Conservation (phyloP, 2,329 filamentous ascomycete genomes). For the Phyllosticta citrichinensis region DNA sequence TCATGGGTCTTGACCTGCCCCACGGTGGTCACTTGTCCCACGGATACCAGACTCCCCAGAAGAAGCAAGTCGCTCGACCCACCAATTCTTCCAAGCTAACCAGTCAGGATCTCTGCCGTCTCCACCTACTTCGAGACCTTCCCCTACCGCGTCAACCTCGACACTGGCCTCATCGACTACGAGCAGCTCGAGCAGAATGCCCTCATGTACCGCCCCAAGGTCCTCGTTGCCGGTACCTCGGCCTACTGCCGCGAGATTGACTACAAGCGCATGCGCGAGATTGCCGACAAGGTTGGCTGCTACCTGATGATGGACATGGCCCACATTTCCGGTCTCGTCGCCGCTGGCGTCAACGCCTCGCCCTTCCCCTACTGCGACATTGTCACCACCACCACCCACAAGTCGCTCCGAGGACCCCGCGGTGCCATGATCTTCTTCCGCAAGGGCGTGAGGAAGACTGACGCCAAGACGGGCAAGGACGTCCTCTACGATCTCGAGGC, state of each 20-base stretch:
- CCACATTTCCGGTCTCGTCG: constrained; percentile 89
- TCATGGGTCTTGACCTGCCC: constrained; percentile 94
- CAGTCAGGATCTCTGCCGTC: constrained; percentile 73
- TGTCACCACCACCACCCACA: constrained; percentile 96
- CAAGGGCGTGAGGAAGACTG: constrained; percentile 73
- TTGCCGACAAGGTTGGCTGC: constrained; percentile 81
- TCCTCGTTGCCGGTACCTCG: constrained; percentile 88
- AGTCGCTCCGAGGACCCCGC: constrained; percentile 86
- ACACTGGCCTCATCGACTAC: constrained; percentile 92
- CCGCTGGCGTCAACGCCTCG: constrained; percentile 80
- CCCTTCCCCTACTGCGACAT: constrained; percentile 88
- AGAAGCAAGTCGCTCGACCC: constrained; percentile 53
- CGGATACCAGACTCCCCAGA: constrained; percentile 91
- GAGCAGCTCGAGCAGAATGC: constrained; percentile 81
- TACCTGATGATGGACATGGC: constrained; percentile 96
- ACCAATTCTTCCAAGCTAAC: not conserved
- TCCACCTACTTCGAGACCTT: constrained; percentile 99
- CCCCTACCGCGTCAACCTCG: constrained; percentile 83
- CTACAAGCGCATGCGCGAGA: constrained; percentile 83
- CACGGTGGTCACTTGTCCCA: constrained; percentile 93
- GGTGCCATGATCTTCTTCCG: constrained; percentile 99
- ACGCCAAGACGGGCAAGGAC: constrained; percentile 78
- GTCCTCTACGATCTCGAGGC: constrained; percentile 82
- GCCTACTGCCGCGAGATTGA: constrained; percentile 95
- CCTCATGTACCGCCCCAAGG: constrained; percentile 83